Conservation (phyloP, 1,284 basidiomycete species). For the Apiotrichum mycotoxinovorans region DNA sequence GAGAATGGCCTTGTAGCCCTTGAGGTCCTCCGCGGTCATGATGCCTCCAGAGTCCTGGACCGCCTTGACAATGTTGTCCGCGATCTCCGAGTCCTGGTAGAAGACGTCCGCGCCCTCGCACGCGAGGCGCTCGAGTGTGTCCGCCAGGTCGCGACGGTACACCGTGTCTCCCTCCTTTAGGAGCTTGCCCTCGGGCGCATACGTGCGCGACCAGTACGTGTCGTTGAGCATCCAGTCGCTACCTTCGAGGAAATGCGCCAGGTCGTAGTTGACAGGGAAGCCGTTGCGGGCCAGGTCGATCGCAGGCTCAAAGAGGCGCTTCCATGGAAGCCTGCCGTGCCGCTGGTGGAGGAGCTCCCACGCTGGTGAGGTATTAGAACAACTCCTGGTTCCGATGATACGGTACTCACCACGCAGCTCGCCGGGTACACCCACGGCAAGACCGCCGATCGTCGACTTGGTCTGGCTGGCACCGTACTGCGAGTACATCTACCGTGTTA, state of each 20-base stretch:
- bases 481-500: constrained; percentile 21
- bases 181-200: constrained; percentile 30
- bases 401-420: constrained; percentile 63
- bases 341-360: constrained; percentile 70
- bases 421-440: constrained; percentile 76
- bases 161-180: constrained; percentile 22
- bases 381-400: too few relatives aligned
- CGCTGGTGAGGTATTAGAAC: too few relatives aligned
- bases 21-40: constrained; percentile 27
- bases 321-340: constrained; percentile 71
- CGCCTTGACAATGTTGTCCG: constrained; percentile 24
- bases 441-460: constrained; percentile 62
- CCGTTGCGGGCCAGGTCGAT: constrained; percentile 65
- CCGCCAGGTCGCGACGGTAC: constrained; percentile 22
- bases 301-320: constrained; percentile 65
- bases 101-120: constrained; percentile 25
- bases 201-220: constrained; percentile 35
- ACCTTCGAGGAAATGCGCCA: constrained; percentile 25
- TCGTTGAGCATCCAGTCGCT: constrained; percentile 35
- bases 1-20: constrained; percentile 26
- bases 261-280: constrained; percentile 57
- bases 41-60: constrained; percentile 22
- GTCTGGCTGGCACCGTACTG: constrained; percentile 28
- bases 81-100: constrained; percentile 24
- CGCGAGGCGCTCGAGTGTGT: constrained; percentile 28